Evolutionary conservation across 441 rosid genomes (phyloP).

Genomic region (Melastoma candidum): DNA sequence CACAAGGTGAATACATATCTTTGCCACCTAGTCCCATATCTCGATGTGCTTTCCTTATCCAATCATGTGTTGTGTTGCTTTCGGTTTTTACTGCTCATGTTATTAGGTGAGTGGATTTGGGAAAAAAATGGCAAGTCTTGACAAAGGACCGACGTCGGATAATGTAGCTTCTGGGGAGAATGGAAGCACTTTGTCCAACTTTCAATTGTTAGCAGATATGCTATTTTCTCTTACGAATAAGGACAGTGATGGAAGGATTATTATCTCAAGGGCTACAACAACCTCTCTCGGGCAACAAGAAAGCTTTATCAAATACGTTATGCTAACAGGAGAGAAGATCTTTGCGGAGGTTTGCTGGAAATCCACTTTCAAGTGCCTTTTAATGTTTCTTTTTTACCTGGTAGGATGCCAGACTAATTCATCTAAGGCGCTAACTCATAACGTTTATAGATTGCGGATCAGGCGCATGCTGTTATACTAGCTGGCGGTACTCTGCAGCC

Average conservation of each 20-base stretch:
- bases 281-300: conserved; percentile 39
- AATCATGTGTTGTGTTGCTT: conserved; percentile 9
- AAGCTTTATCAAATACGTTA: conserved; percentile 72
- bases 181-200: conserved; percentile 56
- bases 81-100: conserved; percentile 6
- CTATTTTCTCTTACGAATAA: conserved; percentile 62
- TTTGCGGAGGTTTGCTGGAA: conserved; percentile 67
- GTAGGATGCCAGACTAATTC: neutral
- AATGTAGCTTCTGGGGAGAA: conserved; percentile 30
- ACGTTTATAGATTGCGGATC: conserved; percentile 54
- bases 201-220: conserved; percentile 62
- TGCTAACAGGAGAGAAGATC: conserved; percentile 85
- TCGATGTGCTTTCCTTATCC: conserved; percentile 9
- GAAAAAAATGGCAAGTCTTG: conserved; percentile 40
- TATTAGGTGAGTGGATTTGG: conserved; percentile 79
- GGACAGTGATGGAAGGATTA: conserved; percentile 84
- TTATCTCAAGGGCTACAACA: conserved; percentile 54
- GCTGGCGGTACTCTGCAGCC: conserved; percentile 99
- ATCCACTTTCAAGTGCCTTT: neutral
- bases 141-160: conserved; percentile 28
- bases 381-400: neutral
- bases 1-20: conserved; percentile 57
- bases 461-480: conserved; percentile 77
- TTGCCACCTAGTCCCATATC: conserved; percentile 7
- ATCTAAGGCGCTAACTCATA: conserved; percentile 9